Conservation (phyloP, 78 protist species). For the Tieghemostelium lacteum region DNA sequence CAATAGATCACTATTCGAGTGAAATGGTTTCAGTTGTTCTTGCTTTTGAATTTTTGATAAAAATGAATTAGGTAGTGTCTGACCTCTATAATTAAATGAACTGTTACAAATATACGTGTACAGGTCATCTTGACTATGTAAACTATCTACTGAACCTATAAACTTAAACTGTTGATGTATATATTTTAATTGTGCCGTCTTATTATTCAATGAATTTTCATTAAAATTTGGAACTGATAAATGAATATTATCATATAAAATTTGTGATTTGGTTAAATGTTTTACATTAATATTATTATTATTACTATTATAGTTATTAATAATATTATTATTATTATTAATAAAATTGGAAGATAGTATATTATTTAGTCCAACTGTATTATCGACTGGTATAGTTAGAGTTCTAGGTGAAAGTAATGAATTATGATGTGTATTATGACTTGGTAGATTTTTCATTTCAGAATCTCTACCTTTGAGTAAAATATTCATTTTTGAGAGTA, state of each 20-base stretch:
- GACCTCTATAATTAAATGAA: not conserved
- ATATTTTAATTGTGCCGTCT: conserved; percentile 5
- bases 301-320: not conserved
- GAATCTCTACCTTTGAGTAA: not conserved
- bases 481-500: conserved; percentile 2
- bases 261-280: not conserved
- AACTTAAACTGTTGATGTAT: conserved; percentile 55
- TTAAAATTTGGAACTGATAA: not conserved
- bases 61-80: not conserved
- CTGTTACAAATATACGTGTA: conserved; percentile 3
- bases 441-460: not conserved
- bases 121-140: conserved; percentile 13
- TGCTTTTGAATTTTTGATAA: not conserved
- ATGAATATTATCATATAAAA: not conserved
- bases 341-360: too few species aligned
- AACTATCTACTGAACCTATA: conserved; percentile 26
- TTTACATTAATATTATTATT: not conserved
- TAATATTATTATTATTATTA: not conserved
- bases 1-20: conserved; percentile 56
- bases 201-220: not conserved
- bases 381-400: not conserved
- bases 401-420: not conserved
- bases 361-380: too few species aligned
- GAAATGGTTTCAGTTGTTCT: conserved; percentile 27
- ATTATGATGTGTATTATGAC: not conserved